Percentiles rank a stretch among this genome's conserved stretches.
Evolutionary conservation across 805 yeast species (phyloP).

Genomic region (Ogataea paradorogensis): DNA sequence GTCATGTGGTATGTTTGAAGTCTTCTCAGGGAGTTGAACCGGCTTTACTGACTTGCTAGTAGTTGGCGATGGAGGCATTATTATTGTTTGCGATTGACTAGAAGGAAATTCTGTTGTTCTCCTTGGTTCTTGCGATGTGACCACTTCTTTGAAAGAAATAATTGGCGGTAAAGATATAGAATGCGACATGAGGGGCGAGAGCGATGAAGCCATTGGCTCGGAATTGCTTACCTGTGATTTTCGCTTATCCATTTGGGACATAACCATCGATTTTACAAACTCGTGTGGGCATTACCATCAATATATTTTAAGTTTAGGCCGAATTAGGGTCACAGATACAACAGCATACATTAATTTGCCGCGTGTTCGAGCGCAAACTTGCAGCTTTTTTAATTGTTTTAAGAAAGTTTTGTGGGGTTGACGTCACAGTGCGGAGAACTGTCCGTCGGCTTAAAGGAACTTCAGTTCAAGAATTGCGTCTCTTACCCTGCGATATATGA

Average conservation of each 20-base stretch:
- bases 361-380: conserved; percentile 9
- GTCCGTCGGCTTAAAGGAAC: neutral
- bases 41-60: neutral
- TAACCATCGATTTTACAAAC: neutral
- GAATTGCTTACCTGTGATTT: neutral
- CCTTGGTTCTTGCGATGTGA: neutral
- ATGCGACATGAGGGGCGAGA: neutral
- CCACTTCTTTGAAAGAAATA: conserved; percentile 5
- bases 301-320: neutral
- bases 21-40: neutral
- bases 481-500: neutral
- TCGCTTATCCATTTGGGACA: neutral
- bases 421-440: conserved; percentile 11
- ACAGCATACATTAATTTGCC: conserved; percentile 8
- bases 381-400: conserved; percentile 2
- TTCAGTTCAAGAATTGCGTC: neutral
- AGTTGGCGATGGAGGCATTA: neutral
- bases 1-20: neutral
- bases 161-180: conserved; percentile 15
- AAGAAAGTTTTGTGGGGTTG: conserved; percentile 4
- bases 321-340: conserved; percentile 5
- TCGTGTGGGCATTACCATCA: neutral
- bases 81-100: neutral
- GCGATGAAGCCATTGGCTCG: neutral
- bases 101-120: neutral